phyloP scores from a whole-genome alignment of 2,329 filamentous ascomycete genomes.

The Sclerotinia glacialis region DNA sequence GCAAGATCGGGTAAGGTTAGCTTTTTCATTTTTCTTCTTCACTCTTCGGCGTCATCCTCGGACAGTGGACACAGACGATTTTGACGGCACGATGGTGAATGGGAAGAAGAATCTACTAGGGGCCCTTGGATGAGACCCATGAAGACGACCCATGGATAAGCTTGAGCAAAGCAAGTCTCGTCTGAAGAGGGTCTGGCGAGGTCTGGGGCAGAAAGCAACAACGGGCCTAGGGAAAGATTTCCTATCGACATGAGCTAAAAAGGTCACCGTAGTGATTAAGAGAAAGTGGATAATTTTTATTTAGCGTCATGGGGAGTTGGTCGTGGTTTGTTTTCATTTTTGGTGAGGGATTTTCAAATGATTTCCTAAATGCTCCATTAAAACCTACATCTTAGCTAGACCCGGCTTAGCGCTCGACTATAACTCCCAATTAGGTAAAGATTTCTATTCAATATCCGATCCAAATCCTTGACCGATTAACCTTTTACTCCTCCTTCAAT shows the following conservation, averaged over 20 bases:
- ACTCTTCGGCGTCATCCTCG: conserved; percentile 22
- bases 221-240: conserved; percentile 6
- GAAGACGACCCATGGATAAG: conserved; percentile 7
- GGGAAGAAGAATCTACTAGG: not conserved
- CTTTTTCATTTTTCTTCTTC: conserved; percentile 16
- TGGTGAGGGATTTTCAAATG: conserved; percentile 21
- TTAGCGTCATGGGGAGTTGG: not conserved
- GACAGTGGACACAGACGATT: conserved; percentile 17
- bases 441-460: not conserved
- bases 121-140: conserved; percentile 7
- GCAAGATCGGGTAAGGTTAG: conserved; percentile 21
- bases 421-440: not conserved
- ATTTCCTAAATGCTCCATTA: conserved; percentile 13
- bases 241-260: not conserved
- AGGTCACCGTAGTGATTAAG: conserved; percentile 7
- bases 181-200: conserved; percentile 8
- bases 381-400: not conserved
- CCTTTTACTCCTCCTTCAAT: not conserved
- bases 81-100: conserved; percentile 18
- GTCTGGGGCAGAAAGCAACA: conserved; percentile 15
- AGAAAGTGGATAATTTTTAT: conserved; percentile 9
- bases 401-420: not conserved
- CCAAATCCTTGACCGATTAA: conserved; percentile 13
- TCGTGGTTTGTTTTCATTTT: conserved; percentile 5
- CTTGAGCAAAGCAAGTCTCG: conserved; percentile 15